Conservation (phyloP, 331 rosid species). For the Prunus yedoensis region DNA sequence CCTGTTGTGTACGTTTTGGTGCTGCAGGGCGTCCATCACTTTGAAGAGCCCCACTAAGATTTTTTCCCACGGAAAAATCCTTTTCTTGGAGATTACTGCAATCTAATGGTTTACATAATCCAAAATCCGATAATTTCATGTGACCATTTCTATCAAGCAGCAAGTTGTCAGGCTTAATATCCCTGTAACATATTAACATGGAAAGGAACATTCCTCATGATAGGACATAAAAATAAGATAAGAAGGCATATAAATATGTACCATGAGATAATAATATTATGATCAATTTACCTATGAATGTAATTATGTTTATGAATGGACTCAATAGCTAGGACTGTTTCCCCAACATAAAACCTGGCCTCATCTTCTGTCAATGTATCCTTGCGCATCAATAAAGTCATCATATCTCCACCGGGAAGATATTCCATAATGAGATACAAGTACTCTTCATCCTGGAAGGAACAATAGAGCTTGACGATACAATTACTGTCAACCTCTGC, state of each 20-base stretch:
- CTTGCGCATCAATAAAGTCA: constrained; percentile 97
- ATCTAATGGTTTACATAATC: constrained; percentile 93
- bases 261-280: constrained; percentile 7
- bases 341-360: constrained; percentile 94
- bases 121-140: constrained; percentile 96
- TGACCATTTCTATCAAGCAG: constrained; percentile 90
- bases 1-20: constrained; percentile 95
- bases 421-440: constrained; percentile 97
- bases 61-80: constrained; percentile 77
- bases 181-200: constrained; percentile 54
- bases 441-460: constrained; percentile 93
- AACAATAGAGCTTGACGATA: constrained; percentile 88
- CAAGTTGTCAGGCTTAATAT: constrained; percentile 98
- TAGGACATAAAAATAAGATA: constrained; percentile 17
- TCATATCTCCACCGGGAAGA: constrained; percentile 99
- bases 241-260: constrained; percentile 19
- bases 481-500: constrained; percentile 98
- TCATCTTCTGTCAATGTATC: constrained; percentile 91
- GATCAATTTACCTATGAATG: constrained; percentile 72
- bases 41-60: constrained; percentile 87
- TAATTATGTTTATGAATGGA: constrained; percentile 96
- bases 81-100: constrained; percentile 94
- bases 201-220: constrained; percentile 13
- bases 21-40: constrained; percentile 82
- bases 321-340: constrained; percentile 90